A percentile compares a stretch with the other conserved stretches of the same genome.
These are phyloP conservation scores for Piper betle DNA, from an alignment of 164 flowering plant species.

Conservation along the genomic window DNA sequence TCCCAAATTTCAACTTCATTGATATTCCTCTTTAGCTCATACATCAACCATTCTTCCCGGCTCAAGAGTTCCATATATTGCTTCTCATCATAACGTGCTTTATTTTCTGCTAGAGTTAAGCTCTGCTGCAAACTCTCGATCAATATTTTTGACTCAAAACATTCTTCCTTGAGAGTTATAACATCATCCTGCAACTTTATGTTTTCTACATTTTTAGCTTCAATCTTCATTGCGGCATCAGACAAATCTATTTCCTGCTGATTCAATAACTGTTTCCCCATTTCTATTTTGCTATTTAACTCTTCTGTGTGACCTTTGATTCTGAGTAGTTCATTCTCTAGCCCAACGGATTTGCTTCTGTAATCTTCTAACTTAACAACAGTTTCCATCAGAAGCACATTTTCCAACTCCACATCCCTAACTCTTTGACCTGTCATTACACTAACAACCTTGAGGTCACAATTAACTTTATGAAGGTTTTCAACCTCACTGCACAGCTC, in stretches of 20 bases:
- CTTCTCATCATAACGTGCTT: constrained; percentile 16
- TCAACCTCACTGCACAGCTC: constrained; percentile 26
- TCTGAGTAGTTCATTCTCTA: constrained; percentile 29
- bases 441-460: constrained; percentile 28
- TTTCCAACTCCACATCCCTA: constrained; percentile 32
- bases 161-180: constrained; percentile 32
- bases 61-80: constrained; percentile 31
- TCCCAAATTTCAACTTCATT: constrained; percentile 59
- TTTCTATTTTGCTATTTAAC: constrained; percentile 24
- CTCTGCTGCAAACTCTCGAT: constrained; percentile 27
- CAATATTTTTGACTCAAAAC: constrained; percentile 18
- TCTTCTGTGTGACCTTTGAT: constrained; percentile 22
- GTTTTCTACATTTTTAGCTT: constrained; percentile 24
- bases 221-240: constrained; percentile 33
- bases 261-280: constrained; percentile 22
- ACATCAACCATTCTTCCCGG: constrained; percentile 38
- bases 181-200: constrained; percentile 22
- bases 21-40: constrained; percentile 40
- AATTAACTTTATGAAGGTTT: constrained; percentile 21
- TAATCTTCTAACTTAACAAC: constrained; percentile 18
- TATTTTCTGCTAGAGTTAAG: constrained; percentile 7
- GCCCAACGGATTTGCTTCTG: constrained; percentile 1
- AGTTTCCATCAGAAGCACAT: constrained; percentile 28
- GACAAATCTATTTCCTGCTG: constrained; percentile 37
- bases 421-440: constrained; percentile 18